A percentile compares a stretch with the other conserved stretches of the same genome.
Conservation (phyloP, 306 rosid species). For the Glycyrrhiza uralensis region DNA sequence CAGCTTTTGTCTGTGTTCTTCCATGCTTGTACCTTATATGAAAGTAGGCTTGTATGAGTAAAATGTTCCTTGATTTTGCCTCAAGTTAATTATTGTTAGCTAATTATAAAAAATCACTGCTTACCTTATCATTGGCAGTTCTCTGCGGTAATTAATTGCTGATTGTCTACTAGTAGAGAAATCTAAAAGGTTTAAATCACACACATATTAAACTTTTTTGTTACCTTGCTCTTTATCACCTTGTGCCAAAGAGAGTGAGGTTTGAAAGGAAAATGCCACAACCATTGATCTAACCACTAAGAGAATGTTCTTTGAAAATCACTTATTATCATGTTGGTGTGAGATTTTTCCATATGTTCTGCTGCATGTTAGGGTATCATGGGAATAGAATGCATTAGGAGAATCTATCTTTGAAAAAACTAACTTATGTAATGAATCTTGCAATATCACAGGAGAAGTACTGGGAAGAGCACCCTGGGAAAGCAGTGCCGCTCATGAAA, state of each 20-base stretch:
- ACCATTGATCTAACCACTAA: background rate
- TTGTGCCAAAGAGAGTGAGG: background rate
- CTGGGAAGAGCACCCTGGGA: constrained; percentile 92
- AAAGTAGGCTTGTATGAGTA: background rate
- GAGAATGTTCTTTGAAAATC: constrained; percentile 1
- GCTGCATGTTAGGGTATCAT: background rate
- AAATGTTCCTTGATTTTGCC: background rate
- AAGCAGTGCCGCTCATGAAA: constrained; percentile 69
- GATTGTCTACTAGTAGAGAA: background rate
- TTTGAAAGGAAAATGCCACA: background rate
- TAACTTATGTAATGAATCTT: background rate
- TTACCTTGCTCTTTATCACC: background rate
- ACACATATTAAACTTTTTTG: background rate
- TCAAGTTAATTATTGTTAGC: background rate
- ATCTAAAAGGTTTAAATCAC: background rate
- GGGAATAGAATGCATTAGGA: background rate
- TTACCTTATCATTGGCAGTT: background rate
- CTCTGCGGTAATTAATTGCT: background rate
- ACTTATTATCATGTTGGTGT: background rate
- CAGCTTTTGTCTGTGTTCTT: background rate
- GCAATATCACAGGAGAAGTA: constrained; percentile 63
- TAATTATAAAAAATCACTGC: background rate
- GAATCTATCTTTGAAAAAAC: background rate
- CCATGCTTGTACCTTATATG: background rate
- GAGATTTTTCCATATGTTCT: background rate